Base-by-base conservation (phyloP, 2,329 filamentous ascomycete species). In the Trichoderma harzianum region DNA sequence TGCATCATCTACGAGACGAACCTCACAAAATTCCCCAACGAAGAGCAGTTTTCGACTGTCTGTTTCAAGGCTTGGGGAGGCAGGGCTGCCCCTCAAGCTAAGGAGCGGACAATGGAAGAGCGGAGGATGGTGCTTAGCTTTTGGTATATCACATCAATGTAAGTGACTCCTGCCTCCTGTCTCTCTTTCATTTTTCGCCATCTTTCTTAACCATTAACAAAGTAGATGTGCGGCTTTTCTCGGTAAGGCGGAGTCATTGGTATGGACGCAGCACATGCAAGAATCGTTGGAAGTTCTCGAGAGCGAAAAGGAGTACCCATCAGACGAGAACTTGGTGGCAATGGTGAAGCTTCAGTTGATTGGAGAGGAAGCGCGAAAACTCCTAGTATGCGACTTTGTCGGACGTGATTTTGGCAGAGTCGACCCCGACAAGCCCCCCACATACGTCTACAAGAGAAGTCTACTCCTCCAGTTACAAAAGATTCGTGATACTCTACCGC, bases 231-330 rank as follows among this genome's bases (percentile, higher is more conserved):
- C 80, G 62, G 80, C 76, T 3, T 84, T 81, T 67, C 79, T 87
- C 16, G 83, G 83, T 28, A 84, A 84, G 60, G 81, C 84, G 64
- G 87, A 90, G 67, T 76, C 83, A 2, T 80, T 91, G 63, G 82
- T 81, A 3, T 92, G 89, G 89, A 89, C 85, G 0, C 74, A 84
- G 1, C 84, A 89, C 66, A 85, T 91, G 82, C 88, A 90, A 34
- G 87, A 90, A 43, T 87, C 84, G 43, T 79, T 91, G 1, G 78
- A 82, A 5, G 74, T 82, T 2, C 79, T 91, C 0, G 79, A 82
- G 5, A 79, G 83, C 18, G 79, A 82, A 1, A 82, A 82, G 8
- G 86, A 89, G 70, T 81, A 81, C 28, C 79, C 83, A 0, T 82
- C 83, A 2, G 89, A 91, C 75, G 80, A 82, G 32, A 74, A 87